Evolutionary conservation across 75 land plant genomes (phyloP).

Genomic region (Gnetum montanum): DNA sequence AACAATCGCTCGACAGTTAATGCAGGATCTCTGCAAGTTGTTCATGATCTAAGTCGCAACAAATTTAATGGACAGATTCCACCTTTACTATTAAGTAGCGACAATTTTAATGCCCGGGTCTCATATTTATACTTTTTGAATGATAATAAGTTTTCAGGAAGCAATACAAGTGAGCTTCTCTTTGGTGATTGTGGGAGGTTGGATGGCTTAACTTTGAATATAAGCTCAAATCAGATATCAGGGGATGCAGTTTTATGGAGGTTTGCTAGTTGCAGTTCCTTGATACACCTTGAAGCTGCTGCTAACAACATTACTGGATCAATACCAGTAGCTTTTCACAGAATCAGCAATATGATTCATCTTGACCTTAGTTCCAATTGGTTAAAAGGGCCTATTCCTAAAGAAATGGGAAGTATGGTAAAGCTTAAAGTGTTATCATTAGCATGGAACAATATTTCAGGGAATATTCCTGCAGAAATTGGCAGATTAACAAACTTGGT

Average conservation of each 20-base stretch:
- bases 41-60: constrained; percentile 77
- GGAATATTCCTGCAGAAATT: constrained; percentile 42
- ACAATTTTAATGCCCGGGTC: constrained; percentile 5
- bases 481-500: constrained; percentile 36
- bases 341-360: constrained; percentile 14
- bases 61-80: constrained; percentile 48
- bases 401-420: constrained; percentile 29
- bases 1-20: constrained; percentile 1
- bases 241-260: constrained; percentile 26
- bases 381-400: constrained; percentile 40
- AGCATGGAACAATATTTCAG: constrained; percentile 43
- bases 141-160: constrained; percentile 51
- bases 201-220: constrained; percentile 34
- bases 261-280: constrained; percentile 22
- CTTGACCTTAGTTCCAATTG: constrained; percentile 49
- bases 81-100: constrained; percentile 30
- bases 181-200: constrained; percentile 27
- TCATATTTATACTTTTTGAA: constrained; percentile 40
- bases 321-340: constrained; percentile 34
- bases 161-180: constrained; percentile 19
- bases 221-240: constrained; percentile 47
- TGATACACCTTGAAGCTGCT: constrained; percentile 42
- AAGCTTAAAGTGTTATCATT: constrained; percentile 33
- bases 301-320: constrained; percentile 39
- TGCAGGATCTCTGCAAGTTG: constrained; percentile 15